Base-by-base conservation (phyloP, 176 grass and related monocot genomes). In the Guadua angustifolia region DNA sequence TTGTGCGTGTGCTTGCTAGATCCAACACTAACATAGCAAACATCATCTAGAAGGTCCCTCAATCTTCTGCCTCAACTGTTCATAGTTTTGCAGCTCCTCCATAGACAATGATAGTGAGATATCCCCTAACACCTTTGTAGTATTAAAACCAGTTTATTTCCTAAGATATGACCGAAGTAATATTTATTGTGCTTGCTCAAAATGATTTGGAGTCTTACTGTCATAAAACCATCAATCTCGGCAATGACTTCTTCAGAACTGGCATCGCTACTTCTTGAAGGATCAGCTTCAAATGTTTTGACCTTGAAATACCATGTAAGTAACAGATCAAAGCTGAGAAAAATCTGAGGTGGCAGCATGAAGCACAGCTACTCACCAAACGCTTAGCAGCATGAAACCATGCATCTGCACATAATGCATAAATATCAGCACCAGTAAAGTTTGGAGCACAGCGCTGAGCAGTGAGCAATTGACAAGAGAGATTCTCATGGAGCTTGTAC, bases 311-410 rank as follows among this genome's bases (percentile, higher is more conserved):
- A 85, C 29, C 12, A 55, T 18, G 75, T 66, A 77, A 83, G 63
- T 19, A 50, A 79, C 49, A 45, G 1, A 60, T 17, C 12, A 62
- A 69, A 50, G 11, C 52, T 60, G 79, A 26, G 62, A 66, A 76
- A 53, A 66, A 36, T 17, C 4, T 12, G 63, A 46, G 14, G 9
- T 72, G 11, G 12, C 26, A 17, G 53, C 43, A 68, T 69, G 43
- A 39, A 46, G 69, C 35, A 59, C 36, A 71, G 50, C 22, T 68
- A 89, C 59, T 88, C 62, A 99, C 97, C 43, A 86, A 87, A 32
- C 84, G 66, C 69, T 99, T 99, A 69, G 97, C 91, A 77, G 97
- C 97, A 81, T 94, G 91, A 92, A 95, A 99, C 93, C 97, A 99
- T 85, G 93, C 97, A 84, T 99, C 93, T 13, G 89, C 93, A 25